These are phyloP conservation scores for Botrytis hyacinthi DNA, from an alignment of 2,329 filamentous ascomycete species.

Conservation along the genomic window DNA sequence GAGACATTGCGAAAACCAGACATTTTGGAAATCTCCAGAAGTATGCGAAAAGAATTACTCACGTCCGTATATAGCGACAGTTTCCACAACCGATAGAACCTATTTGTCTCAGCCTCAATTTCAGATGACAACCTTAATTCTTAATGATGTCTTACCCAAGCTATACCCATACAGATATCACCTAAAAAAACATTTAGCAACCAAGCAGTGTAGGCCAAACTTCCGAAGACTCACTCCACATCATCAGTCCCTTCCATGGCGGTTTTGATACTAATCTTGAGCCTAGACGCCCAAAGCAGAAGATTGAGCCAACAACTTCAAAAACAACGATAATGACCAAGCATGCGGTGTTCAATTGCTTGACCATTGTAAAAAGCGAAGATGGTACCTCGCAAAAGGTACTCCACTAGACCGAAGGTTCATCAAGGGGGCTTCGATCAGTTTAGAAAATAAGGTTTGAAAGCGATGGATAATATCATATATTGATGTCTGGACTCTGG, in stretches of 20 bases:
- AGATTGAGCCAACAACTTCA: slow-evolving; percentile 24
- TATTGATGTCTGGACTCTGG: neutral
- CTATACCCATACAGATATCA: slow-evolving; percentile 25
- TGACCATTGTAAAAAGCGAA: slow-evolving; percentile 34
- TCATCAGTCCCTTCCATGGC: slow-evolving; percentile 25
- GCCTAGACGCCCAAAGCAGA: slow-evolving; percentile 24
- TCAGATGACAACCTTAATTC: slow-evolving; percentile 4
- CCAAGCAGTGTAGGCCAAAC: neutral
- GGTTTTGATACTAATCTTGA: slow-evolving; percentile 22
- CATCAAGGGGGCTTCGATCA: neutral
- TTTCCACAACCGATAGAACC: slow-evolving; percentile 17
- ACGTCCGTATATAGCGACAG: slow-evolving; percentile 17
- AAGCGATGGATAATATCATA: neutral
- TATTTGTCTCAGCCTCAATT: slow-evolving; percentile 17
- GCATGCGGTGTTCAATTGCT: slow-evolving; percentile 27
- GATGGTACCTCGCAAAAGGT: neutral
- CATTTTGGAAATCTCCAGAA: too few species aligned
- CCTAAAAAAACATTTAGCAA: slow-evolving; percentile 16
- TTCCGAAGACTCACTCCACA: slow-evolving; percentile 24
- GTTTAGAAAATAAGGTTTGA: neutral
- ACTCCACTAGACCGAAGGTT: neutral
- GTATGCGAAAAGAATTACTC: neutral
- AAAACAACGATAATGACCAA: slow-evolving; percentile 22
- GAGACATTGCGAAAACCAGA: neutral
- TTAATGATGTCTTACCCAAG: slow-evolving; percentile 22